Evolutionary conservation across 1,284 basidiomycete genomes (phyloP), one percentile per base, ranked within the genome.

Genomic region (Blastosporella zonata): DNA sequence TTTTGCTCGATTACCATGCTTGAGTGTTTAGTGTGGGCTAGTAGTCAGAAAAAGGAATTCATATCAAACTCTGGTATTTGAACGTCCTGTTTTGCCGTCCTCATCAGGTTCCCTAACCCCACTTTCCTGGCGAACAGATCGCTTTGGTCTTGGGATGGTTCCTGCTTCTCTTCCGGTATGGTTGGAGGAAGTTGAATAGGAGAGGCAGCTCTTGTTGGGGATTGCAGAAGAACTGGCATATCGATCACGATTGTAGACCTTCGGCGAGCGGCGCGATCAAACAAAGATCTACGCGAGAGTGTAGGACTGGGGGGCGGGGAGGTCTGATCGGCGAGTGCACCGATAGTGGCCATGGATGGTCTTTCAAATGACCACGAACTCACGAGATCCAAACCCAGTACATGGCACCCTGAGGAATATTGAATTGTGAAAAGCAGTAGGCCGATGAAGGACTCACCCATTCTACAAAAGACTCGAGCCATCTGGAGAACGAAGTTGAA

Each of bases 401-500:
- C 78, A 64, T 97, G 93, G 58, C 94, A 98, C n/a, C 96, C 94
- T 96, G 61, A 45, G 49, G 31, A 46, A 39, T 18, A 22, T 6
- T 37, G 43, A 40, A 43, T 38, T 37, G 7, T 31, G 13, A 21
- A 27, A 10, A 29, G 21, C 15, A 36, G 47, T 29, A 10, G 20
- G 36, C 4, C 8, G 6, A 33, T 29, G 33, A 45, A 27, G n/a
- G 3, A 65, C 84, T 47, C 55, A 92, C 93, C 94, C 93, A 97
- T 94, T 46, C 90, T 77, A 60, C 86, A 90, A 61, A 97, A 93
- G 2, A 95, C 90, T 18, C 91, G 80, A 0, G 92, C 89, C 57
- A 92, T 93, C 68, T 97, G 93, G 33, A 94, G 74, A 4, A 97
- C 91, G 66, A 97, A 97, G 63, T 90, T 93, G 67, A 93, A 97